Evolutionary conservation across 768 basidiomycete species (phyloP), one percentile per base, ranked within the genome.

Genomic region (Galerina marginata): DNA sequence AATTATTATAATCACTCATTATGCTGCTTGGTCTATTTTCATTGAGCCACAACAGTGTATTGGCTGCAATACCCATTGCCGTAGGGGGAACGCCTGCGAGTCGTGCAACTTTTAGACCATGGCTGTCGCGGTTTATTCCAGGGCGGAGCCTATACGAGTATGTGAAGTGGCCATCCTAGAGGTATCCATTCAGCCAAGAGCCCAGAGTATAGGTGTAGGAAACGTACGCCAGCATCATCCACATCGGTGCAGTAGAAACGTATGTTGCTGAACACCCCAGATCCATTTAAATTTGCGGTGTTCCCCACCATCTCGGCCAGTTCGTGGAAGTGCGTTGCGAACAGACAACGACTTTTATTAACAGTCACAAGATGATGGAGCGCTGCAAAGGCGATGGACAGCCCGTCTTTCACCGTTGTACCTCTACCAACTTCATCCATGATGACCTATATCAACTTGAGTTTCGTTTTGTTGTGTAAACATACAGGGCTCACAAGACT

Each of bases 381-480:
- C 2, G 93, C 88, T 6, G 93, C 92, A 69, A 94, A 98, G 15
- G 97, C 96, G 52, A 99, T 93, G 0, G 96, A 94, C 12, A 98
- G 74, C 9, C 96, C 96, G 68, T 97, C 96, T 61, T 87, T 87
- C 7, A 95, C 87, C 0, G 95, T 95, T 5, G 96, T 99, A 37
- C 96, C 96, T 65, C 96, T 80, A 6, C 96, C 96, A n/a, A 99
- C 95, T 78, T 99, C 96, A 71, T 99, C 96, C 93, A 99, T 96
- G 63, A 99, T 96, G n/a, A 99, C 91, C 93, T 95, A 66, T 38
- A 48, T 33, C n/a, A 36, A 15, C 42, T 26, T 40, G 20, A 29
- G 38, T 25, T 45, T 43, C 39, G 16, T 48, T 6, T 48, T 2
- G 14, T 55, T 15, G 6, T 39, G 16, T 33, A 6, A 51, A 37